A percentile compares a stretch with the other conserved stretches of the same genome.
Conservation (phyloP, 192 early-diverging fungal genomes). For the Jimgerdemannia lactiflua region DNA sequence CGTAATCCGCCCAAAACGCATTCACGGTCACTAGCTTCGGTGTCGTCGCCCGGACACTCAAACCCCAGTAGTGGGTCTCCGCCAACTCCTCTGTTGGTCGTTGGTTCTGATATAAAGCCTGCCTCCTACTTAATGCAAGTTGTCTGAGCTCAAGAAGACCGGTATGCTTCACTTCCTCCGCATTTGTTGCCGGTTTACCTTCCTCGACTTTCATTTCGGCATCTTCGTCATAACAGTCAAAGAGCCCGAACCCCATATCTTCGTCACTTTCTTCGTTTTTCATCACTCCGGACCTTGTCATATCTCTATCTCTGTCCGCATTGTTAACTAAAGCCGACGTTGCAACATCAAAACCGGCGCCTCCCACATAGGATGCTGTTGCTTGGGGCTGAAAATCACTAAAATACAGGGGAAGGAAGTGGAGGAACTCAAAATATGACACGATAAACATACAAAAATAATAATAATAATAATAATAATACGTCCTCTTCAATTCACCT, state of each 20-base stretch:
- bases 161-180: background rate
- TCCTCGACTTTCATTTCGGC: slow-evolving; percentile 4
- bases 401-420: too few relatives aligned
- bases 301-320: too few relatives aligned
- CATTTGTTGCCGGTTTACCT: background rate
- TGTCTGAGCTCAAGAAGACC: background rate
- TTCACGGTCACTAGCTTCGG: slow-evolving; percentile 3
- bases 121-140: background rate
- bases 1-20: slow-evolving; percentile 46
- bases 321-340: background rate
- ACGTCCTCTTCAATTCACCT: too few relatives aligned
- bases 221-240: background rate
- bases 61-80: slow-evolving; percentile 32
- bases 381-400: too few relatives aligned
- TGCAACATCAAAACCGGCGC: background rate
- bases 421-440: too few relatives aligned
- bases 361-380: too few relatives aligned
- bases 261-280: slow-evolving; percentile 13
- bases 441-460: too few relatives aligned
- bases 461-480: too few relatives aligned
- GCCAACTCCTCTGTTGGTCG: slow-evolving; percentile 34
- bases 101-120: slow-evolving; percentile 7
- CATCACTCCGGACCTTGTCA: background rate
- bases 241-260: background rate
- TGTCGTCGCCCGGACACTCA: background rate